Evolutionary conservation across 2,329 filamentous ascomycete species (phyloP).

Genomic region (Whalleya microplaca): DNA sequence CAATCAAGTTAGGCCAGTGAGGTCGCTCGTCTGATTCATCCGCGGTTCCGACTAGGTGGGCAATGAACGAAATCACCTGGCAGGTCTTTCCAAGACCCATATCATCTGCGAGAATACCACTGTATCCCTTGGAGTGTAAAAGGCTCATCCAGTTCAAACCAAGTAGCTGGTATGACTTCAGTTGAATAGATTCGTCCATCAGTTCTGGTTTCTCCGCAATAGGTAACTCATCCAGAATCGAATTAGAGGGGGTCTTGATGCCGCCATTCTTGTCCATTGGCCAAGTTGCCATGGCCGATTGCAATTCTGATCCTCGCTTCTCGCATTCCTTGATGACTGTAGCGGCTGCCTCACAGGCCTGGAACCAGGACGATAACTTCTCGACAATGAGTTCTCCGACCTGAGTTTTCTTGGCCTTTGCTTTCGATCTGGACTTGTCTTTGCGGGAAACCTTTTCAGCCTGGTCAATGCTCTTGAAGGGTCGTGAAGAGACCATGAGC

Average conservation of each 20-base stretch:
- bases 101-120: constrained; percentile 93
- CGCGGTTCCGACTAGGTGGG: constrained; percentile 73
- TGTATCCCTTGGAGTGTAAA: constrained; percentile 77
- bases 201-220: constrained; percentile 69
- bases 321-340: constrained; percentile 46
- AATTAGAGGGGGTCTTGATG: constrained; percentile 35
- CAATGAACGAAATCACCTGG: constrained; percentile 90
- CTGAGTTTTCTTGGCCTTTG: constrained; percentile 30
- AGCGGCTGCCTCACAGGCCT: constrained; percentile 50
- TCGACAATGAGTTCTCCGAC: constrained; percentile 40
- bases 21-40: constrained; percentile 38
- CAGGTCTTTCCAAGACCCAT: constrained; percentile 98
- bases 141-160: constrained; percentile 94
- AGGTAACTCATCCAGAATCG: constrained; percentile 42
- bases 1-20: constrained; percentile 76
- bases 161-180: constrained; percentile 94
- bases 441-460: constrained; percentile 64
- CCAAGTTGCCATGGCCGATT: constrained; percentile 35
- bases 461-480: constrained; percentile 67
- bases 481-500: constrained; percentile 72
- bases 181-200: constrained; percentile 74
- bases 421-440: constrained; percentile 38
- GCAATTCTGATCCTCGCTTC: constrained; percentile 45
- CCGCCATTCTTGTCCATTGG: constrained; percentile 40
- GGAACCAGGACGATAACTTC: constrained; percentile 50